phyloP scores from a whole-genome alignment of 1,284 basidiomycete genomes.

The Waitea zeae region DNA sequence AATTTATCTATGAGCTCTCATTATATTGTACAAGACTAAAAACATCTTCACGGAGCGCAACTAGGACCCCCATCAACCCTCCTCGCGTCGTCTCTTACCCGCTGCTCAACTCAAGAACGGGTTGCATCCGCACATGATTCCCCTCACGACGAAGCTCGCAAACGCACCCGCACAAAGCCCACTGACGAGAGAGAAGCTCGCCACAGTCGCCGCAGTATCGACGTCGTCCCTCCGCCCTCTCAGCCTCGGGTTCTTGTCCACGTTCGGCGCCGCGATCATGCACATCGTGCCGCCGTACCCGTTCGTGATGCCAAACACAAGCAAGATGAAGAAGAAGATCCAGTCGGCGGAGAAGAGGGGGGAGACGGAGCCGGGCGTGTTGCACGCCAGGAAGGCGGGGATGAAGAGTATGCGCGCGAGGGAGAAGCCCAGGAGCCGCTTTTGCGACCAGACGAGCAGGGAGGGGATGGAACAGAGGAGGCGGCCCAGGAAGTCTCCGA shows the following conservation, averaged over 20 bases:
- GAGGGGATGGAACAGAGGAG: conserved; percentile 51
- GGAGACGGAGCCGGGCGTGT: conserved; percentile 17
- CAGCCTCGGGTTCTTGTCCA: conserved; percentile 53
- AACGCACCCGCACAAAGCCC: conserved; percentile 63
- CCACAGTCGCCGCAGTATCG: conserved; percentile 69
- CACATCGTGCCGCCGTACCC: conserved; percentile 57
- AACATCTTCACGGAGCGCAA: neutral
- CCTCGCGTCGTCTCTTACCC: neutral
- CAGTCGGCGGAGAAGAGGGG: conserved; percentile 57
- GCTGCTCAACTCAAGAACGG: conserved; percentile 26
- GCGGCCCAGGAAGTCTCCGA: conserved; percentile 67
- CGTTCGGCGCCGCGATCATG: conserved; percentile 57
- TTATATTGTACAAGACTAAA: neutral
- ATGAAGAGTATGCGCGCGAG: conserved; percentile 63
- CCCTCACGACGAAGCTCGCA: conserved; percentile 62
- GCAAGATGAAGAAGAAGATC: conserved; percentile 56
- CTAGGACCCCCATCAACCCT: neutral
- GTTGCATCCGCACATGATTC: conserved; percentile 47
- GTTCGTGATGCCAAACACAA: conserved; percentile 60
- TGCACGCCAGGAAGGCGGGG: conserved; percentile 74
- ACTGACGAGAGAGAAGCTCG: conserved; percentile 61
- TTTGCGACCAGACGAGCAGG: conserved; percentile 49
- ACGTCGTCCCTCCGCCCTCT: conserved; percentile 53
- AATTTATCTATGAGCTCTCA: neutral
- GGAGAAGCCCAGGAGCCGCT: conserved; percentile 42